These are phyloP conservation scores for Populus hybrid DNA, from an alignment of 441 rosid genomes.

Conservation along the genomic window DNA sequence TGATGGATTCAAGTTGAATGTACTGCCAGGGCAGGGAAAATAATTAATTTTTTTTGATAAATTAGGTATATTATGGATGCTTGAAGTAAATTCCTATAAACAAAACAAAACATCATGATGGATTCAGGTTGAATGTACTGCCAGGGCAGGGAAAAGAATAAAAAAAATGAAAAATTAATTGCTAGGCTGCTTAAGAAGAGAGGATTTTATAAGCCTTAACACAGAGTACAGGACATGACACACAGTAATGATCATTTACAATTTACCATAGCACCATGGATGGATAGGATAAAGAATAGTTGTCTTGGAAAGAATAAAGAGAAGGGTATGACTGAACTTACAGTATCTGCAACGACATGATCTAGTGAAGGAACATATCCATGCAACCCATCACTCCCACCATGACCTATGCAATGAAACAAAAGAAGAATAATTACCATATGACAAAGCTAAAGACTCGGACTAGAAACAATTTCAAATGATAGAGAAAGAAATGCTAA, in stretches of 20 bases:
- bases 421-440: neutral
- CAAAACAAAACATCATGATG: neutral
- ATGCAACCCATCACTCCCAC: conserved; percentile 97
- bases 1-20: neutral
- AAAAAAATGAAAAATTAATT: neutral
- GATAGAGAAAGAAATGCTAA: neutral
- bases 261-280: neutral
- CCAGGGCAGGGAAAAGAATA: neutral
- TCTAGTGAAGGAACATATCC: conserved; percentile 98
- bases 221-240: neutral
- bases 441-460: neutral
- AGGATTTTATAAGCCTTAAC: neutral
- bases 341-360: conserved; percentile 84
- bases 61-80: neutral
- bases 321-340: conserved; percentile 32
- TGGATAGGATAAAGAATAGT: neutral
- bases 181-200: neutral
- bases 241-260: neutral
- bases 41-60: neutral
- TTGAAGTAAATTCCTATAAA: neutral
- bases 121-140: neutral
- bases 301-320: neutral
- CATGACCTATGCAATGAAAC: conserved; percentile 58
- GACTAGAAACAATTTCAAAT: neutral
- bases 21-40: neutral